phyloP scores from a whole-genome alignment of 257 asterid genomes.

The Primulina eburnea region DNA sequence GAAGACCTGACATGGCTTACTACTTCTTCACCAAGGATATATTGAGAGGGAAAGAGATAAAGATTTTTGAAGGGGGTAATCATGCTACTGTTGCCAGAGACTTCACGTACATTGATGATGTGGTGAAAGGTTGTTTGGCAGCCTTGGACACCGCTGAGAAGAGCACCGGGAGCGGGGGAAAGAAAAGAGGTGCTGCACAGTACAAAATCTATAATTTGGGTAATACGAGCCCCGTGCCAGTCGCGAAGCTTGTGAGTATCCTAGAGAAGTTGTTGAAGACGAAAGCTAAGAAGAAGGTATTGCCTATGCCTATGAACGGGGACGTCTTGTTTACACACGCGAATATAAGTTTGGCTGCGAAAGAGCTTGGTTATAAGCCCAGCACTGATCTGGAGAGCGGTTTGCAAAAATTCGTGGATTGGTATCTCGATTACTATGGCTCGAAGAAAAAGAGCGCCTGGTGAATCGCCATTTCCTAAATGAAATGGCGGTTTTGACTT shows the following conservation, averaged over 20 bases:
- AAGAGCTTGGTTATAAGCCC: slow-evolving; percentile 71
- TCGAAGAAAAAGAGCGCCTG: slow-evolving; percentile 58
- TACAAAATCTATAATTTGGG: slow-evolving; percentile 68
- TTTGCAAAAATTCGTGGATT: slow-evolving; percentile 62
- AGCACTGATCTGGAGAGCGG: slow-evolving; percentile 59
- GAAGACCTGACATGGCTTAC: slow-evolving; percentile 89
- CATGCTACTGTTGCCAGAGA: slow-evolving; percentile 75
- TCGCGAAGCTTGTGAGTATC: slow-evolving; percentile 56
- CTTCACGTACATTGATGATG: slow-evolving; percentile 79
- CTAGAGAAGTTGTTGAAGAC: slow-evolving; percentile 65
- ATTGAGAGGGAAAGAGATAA: slow-evolving; percentile 63
- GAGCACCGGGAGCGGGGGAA: slow-evolving; percentile 77
- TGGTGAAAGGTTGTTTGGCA: slow-evolving; percentile 73
- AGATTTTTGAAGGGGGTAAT: slow-evolving; percentile 59
- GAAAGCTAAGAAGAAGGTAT: slow-evolving; percentile 56
- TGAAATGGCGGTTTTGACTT: not conserved
- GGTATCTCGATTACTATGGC: slow-evolving; percentile 65
- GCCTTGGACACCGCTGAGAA: slow-evolving; percentile 59
- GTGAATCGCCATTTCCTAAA: slow-evolving; percentile 28
- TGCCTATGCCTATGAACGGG: slow-evolving; percentile 67
- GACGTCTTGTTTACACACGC: slow-evolving; percentile 74
- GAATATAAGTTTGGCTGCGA: slow-evolving; percentile 55
- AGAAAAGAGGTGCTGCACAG: slow-evolving; percentile 54
- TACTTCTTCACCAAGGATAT: slow-evolving; percentile 78
- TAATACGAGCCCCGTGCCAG: slow-evolving; percentile 64